These are phyloP conservation scores for Peribolospora baueri DNA, from an alignment of 768 basidiomycete species.

Conservation along the genomic window DNA sequence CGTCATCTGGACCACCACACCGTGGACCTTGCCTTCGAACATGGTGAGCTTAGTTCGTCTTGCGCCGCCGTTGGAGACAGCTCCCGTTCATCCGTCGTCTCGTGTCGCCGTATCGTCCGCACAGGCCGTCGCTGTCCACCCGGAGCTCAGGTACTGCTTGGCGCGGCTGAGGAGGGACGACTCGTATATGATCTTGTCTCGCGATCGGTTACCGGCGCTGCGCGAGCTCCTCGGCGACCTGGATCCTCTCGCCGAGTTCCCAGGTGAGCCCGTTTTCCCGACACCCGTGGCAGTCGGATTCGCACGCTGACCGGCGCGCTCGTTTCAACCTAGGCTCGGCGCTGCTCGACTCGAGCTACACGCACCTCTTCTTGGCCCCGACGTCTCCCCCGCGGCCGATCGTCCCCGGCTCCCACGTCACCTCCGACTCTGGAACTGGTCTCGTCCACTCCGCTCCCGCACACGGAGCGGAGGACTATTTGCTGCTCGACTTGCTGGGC, in stretches of 20 bases:
- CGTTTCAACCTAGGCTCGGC: slow-evolving; percentile 21
- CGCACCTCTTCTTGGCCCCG: slow-evolving; percentile 32
- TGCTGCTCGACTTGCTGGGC: slow-evolving; percentile 15
- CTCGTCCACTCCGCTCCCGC: slow-evolving; percentile 89
- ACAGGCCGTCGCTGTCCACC: slow-evolving; percentile 71
- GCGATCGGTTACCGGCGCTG: slow-evolving; percentile 19
- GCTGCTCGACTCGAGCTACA: slow-evolving; percentile 38
- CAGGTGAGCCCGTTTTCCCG: slow-evolving; percentile 12
- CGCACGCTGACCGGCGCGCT: background rate
- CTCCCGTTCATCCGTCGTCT: background rate
- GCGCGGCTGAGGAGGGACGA: slow-evolving; percentile 17
- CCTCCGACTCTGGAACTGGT: slow-evolving; percentile 69
- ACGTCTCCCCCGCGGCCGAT: slow-evolving; percentile 22
- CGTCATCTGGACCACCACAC: slow-evolving; percentile 89
- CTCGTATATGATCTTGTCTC: slow-evolving; percentile 19
- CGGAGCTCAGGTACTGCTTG: slow-evolving; percentile 41
- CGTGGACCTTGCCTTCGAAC: slow-evolving; percentile 89
- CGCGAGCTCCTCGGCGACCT: slow-evolving; percentile 17
- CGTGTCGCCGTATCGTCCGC: background rate
- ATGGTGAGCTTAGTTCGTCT: slow-evolving; percentile 33
- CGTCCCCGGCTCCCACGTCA: slow-evolving; percentile 52
- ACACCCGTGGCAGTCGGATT: too few relatives aligned
- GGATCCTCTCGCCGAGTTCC: slow-evolving; percentile 14
- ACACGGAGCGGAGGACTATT: slow-evolving; percentile 83
- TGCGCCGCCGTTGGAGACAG: background rate